Conservation (phyloP, 2,329 filamentous ascomycete species). For the Colletotrichum brevisporum region DNA sequence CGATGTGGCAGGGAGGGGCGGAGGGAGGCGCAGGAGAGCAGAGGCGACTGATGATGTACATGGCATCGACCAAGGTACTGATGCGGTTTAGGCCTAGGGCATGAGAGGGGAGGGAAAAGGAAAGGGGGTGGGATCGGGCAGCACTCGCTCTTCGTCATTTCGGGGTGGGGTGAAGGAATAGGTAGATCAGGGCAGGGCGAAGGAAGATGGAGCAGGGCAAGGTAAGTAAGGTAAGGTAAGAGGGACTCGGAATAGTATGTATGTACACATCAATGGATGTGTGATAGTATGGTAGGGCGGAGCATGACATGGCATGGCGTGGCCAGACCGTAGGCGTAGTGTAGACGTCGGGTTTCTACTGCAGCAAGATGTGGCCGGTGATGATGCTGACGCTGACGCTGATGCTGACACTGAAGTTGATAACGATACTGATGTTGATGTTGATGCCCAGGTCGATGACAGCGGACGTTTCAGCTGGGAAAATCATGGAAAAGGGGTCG, state of each 20-base stretch:
- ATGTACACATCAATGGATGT: too few relatives aligned
- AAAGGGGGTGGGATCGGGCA: constrained; percentile 38
- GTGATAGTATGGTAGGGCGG: neutral
- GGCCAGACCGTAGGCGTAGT: constrained; percentile 29
- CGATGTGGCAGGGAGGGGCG: constrained; percentile 39
- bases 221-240: too few relatives aligned
- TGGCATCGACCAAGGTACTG: constrained; percentile 16
- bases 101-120: constrained; percentile 19
- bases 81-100: constrained; percentile 36
- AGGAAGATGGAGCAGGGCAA: constrained; percentile 3
- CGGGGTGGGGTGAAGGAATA: constrained; percentile 23
- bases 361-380: constrained; percentile 10
- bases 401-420: constrained; percentile 8
- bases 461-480: constrained; percentile 6
- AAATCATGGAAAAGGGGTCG: constrained; percentile 4
- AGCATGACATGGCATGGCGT: constrained; percentile 14
- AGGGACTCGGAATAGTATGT: too few relatives aligned
- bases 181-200: constrained; percentile 33
- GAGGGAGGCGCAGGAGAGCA: constrained; percentile 13
- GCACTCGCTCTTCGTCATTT: constrained; percentile 36
- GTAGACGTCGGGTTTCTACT: neutral
- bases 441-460: neutral
- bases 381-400: constrained; percentile 3
- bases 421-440: constrained; percentile 5
- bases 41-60: constrained; percentile 36